These are phyloP conservation scores for Nemania serpens DNA, from an alignment of 2,329 filamentous ascomycete species.

Conservation along the genomic window DNA sequence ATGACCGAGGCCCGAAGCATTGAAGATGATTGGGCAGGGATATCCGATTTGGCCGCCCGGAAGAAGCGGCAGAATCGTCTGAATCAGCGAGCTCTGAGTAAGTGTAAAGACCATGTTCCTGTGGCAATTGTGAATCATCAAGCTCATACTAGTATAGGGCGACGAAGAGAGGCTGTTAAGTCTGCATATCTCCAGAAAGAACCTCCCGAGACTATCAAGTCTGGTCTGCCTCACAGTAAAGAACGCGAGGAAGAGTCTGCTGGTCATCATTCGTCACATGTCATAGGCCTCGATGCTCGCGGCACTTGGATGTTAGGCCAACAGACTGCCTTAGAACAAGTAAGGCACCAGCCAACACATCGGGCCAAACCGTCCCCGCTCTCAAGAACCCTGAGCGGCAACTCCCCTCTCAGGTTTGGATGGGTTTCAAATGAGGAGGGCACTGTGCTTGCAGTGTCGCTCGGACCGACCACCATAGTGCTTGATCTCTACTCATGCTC, in stretches of 20 bases:
- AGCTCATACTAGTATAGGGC: neutral
- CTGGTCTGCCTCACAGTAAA: neutral
- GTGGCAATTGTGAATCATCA: neutral
- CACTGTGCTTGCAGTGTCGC: neutral
- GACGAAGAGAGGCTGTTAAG: neutral
- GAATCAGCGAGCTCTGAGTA: slow-evolving; percentile 14
- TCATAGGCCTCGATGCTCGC: neutral
- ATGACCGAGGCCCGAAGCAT: slow-evolving; percentile 8
- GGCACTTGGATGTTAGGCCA: neutral
- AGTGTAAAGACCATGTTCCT: neutral
- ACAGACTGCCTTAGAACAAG: neutral
- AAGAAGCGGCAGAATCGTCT: slow-evolving; percentile 14
- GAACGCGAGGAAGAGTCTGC: neutral
- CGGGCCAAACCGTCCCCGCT: neutral
- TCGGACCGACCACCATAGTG: slow-evolving; percentile 5
- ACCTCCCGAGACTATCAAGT: neutral
- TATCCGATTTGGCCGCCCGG: slow-evolving; percentile 6
- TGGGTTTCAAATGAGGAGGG: neutral
- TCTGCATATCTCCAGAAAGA: neutral
- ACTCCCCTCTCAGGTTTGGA: neutral
- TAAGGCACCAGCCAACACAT: neutral
- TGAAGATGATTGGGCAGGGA: slow-evolving; percentile 15
- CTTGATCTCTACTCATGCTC: slow-evolving; percentile 3
- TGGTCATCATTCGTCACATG: neutral
- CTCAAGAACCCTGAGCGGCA: neutral